phyloP scores from a whole-genome alignment of 2,329 filamentous ascomycete species.

The Neonectria neomacrospora region DNA sequence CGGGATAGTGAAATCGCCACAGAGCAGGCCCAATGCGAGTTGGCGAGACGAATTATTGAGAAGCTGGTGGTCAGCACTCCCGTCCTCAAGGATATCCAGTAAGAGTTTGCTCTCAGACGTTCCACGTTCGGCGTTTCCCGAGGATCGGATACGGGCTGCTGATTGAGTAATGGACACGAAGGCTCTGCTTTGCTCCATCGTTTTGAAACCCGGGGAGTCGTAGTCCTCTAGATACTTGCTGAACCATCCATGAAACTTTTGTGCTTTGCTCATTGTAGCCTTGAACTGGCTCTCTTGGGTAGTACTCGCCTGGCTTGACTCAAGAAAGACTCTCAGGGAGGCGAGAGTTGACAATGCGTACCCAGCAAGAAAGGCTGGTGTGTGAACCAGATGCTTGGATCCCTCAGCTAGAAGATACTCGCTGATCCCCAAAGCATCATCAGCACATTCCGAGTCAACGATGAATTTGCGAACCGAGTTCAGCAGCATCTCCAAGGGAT shows the following conservation, averaged over 20 bases:
- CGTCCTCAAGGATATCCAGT: constrained; percentile 82
- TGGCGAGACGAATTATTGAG: constrained; percentile 77
- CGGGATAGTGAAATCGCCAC: constrained; percentile 75
- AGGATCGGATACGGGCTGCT: constrained; percentile 72
- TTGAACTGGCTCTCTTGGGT: constrained; percentile 87
- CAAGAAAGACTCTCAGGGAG: constrained; percentile 80
- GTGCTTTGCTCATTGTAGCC: constrained; percentile 79
- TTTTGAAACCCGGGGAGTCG: constrained; percentile 62
- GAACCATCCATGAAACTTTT: constrained; percentile 83
- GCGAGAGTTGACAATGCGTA: constrained; percentile 82
- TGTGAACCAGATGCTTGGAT: constrained; percentile 68
- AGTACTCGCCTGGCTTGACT: constrained; percentile 79
- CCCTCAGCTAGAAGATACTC: constrained; percentile 84
- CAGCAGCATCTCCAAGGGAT: constrained; percentile 90
- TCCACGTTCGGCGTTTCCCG: constrained; percentile 75
- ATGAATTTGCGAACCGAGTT: constrained; percentile 83
- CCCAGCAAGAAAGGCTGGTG: constrained; percentile 82
- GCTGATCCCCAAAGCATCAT: constrained; percentile 87
- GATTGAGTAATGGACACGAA: constrained; percentile 76
- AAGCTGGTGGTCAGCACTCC: constrained; percentile 68
- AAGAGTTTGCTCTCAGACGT: constrained; percentile 84
- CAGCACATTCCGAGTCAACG: constrained; percentile 85
- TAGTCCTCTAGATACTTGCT: constrained; percentile 74
- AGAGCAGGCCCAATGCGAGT: constrained; percentile 78
- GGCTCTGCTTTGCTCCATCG: constrained; percentile 60